Base-by-base conservation (phyloP, 768 basidiomycete genomes). In the Lyophyllum shimeji region DNA sequence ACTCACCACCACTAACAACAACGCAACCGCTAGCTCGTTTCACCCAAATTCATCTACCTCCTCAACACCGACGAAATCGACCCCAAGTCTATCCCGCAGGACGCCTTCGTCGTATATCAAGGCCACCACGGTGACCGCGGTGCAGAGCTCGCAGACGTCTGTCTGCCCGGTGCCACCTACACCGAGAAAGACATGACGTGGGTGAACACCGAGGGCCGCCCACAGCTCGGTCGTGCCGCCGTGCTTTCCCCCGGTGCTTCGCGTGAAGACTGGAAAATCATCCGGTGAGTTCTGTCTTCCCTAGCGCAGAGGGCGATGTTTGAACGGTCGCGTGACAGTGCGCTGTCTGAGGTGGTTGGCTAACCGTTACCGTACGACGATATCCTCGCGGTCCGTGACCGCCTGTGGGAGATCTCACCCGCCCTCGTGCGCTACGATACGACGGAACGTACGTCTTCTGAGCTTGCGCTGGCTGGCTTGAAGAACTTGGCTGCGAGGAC, bases 71-170 rank as follows among this genome's bases (percentile, higher is more conserved):
- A 99, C 65, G 95, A 98, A 66, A 72, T 98, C 52, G 85, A 95
- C 69, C 89, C 94, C 39, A 82, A 84, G 48, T 84, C 89, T 2
- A 95, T 99, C 56, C 95, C 97, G 27, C 76, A 82, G 54, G 84
- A 93, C 63, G 94, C 96, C 2, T 98, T 98, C 65, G 95, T 98
- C 45, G 96, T 99, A 13, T 99, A 99, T 71, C 97, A 98, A 67
- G 97, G 97, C 33, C 95, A 98, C 71, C 97, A 99, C 67, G 97
- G 97, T 64, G 97, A 99, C 70, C 78, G 93, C 52, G 96, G 97
- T 33, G 97, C 97, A 2, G 92, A 94, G 65, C 85, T 95, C 21
- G 97, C 97, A n/a, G 97, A 99, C 67, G 94, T 98, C 56, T 93
- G 91, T 69, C 76, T 98, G 17, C 97, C 97, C 15, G 93, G 82